Evolutionary conservation across 306 rosid species (phyloP).

Genomic region (Glycyrrhiza uralensis): DNA sequence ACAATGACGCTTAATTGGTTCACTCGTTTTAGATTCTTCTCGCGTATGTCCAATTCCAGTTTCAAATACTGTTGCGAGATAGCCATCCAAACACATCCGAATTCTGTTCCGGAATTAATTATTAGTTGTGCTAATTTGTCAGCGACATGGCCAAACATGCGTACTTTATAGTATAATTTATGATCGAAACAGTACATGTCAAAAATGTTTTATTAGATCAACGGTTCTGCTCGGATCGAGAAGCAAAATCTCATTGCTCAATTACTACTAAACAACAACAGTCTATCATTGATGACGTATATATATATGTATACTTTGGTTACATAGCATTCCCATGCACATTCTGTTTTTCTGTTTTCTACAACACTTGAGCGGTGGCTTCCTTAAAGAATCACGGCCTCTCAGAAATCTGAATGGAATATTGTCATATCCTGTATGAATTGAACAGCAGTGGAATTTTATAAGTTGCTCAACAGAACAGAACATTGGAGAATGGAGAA

Average conservation of each 20-base stretch:
- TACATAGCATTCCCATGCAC: background rate
- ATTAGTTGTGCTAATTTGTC: background rate
- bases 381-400: background rate
- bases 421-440: conserved; percentile 30
- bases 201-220: background rate
- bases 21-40: background rate
- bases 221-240: background rate
- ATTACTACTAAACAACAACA: background rate
- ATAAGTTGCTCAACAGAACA: no score
- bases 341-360: no score
- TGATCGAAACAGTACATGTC: background rate
- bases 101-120: background rate
- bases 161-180: no score
- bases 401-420: background rate
- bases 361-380: background rate
- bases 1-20: background rate
- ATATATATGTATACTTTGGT: background rate
- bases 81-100: background rate
- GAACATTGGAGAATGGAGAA: background rate
- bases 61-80: background rate
- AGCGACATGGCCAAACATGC: no score
- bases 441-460: background rate
- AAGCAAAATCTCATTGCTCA: background rate
- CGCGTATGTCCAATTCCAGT: background rate
- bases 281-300: background rate